phyloP scores from a whole-genome alignment of 441 rosid genomes.

The Isatis lusitanica region DNA sequence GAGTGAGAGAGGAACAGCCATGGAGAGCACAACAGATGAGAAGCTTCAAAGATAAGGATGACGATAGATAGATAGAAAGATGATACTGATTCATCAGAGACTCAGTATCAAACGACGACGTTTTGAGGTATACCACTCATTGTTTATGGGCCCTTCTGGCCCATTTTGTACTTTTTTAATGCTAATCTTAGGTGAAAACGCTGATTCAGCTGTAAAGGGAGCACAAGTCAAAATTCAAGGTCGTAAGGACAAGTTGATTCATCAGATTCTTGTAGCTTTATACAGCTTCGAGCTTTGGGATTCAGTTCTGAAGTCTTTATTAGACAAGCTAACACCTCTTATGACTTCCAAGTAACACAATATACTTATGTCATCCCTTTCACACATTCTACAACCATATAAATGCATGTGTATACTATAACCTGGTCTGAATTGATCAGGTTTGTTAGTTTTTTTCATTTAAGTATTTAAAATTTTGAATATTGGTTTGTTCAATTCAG shows the following conservation, averaged over 20 bases:
- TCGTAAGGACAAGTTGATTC: not conserved
- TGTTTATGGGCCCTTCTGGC: not conserved
- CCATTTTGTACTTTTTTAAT: not conserved
- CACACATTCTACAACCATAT: not conserved
- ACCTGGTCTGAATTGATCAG: not conserved
- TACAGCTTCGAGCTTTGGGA: not conserved
- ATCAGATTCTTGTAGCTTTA: not conserved
- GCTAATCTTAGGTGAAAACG: too few relatives aligned
- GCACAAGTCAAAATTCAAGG: not conserved
- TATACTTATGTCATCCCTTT: not conserved
- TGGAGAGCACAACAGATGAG: slow-evolving; percentile 27
- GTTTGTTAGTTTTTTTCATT: not conserved
- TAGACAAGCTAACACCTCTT: not conserved
- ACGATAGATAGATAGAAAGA: slow-evolving; percentile 6
- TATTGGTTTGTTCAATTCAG: not conserved
- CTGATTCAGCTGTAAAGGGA: too few relatives aligned
- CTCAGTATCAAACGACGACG: not conserved
- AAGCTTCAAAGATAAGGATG: slow-evolving; percentile 30
- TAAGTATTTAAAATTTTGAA: not conserved
- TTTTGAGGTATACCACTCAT: not conserved
- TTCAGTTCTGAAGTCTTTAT: not conserved
- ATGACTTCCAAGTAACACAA: not conserved
- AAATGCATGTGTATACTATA: too few relatives aligned
- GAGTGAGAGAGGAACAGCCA: slow-evolving; percentile 56
- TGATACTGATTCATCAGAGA: not conserved